phyloP scores from a whole-genome alignment of 495 filamentous ascomycete species.

The Annulohypoxylon bovei region DNA sequence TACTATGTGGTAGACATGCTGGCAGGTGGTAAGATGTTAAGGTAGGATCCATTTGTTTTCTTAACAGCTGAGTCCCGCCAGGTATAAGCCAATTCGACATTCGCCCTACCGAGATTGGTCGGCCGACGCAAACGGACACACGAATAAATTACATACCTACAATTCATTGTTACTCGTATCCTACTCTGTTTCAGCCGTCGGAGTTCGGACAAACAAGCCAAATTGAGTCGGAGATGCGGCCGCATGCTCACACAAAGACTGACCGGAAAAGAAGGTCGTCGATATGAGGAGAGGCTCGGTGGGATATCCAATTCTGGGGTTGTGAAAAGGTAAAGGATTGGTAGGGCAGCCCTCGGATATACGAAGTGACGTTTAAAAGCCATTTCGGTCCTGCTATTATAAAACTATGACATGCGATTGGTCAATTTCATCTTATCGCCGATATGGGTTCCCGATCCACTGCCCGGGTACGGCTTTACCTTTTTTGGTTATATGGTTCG shows the following conservation, averaged over 20 bases:
- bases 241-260: background rate
- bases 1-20: background rate
- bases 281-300: slow-evolving; percentile 6
- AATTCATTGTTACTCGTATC: background rate
- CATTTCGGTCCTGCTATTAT: slow-evolving; percentile 20
- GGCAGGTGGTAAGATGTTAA: background rate
- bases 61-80: background rate
- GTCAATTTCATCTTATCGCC: slow-evolving; percentile 33
- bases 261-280: background rate
- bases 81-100: slow-evolving; percentile 4
- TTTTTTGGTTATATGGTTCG: background rate
- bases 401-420: slow-evolving; percentile 25
- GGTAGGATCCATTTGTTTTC: slow-evolving; percentile 3
- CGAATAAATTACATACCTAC: background rate
- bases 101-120: slow-evolving; percentile 35
- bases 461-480: background rate
- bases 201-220: slow-evolving; percentile 37
- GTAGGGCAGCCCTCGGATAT: slow-evolving; percentile 26
- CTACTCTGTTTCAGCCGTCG: slow-evolving; percentile 12
- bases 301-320: slow-evolving; percentile 1
- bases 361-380: slow-evolving; percentile 14
- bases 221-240: slow-evolving; percentile 30
- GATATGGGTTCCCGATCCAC: slow-evolving; percentile 20
- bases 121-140: slow-evolving; percentile 32
- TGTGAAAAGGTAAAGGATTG: background rate